Evolutionary conservation across 2,329 filamentous ascomycete species (phyloP), one percentile per base, ranked within the genome.

Genomic region (Aspergillus caelatus): DNA sequence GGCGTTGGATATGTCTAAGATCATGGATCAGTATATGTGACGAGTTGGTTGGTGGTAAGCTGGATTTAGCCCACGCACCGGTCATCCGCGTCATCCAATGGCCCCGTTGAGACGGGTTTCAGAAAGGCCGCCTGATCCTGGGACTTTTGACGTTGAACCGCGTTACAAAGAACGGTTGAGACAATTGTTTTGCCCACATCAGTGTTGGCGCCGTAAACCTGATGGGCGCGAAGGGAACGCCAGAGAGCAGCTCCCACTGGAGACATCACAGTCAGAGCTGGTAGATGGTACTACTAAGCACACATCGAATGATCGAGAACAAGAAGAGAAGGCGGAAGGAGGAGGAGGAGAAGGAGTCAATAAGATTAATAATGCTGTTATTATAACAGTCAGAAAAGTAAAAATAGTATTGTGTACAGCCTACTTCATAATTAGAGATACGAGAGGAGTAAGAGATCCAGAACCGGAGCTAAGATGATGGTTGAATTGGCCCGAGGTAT

Each of bases 131-230:
- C 84, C 23, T 65, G 61, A 19, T 79, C 77, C 53, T 85, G 83
- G 9, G 76, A 62, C 8, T 71, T 72, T 32, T 79, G 78, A 30
- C 78, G 81, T 43, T 78, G 80, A 4, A 88, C 84, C 10, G 89
- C 85, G 65, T 86, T 88, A 75, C 88, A 90, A 4, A 96, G 81
- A 14, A 93, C 78, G 0, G 91, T 93, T 2, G 90, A 89, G 62
- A 93, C 85, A 36, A 96, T 86, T 0, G 92, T 96, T 81, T 96
- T 96, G 67, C 92, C 92, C 30, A 95, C 91, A 68, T 91, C 88
- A 0, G 92, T 95, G 71, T 94, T 95, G 54, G 92, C 91, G 32
- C 92, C 92, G 71, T 91, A 96, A 43, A 96, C 82, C 77, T 95
- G 92, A 69, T 91, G 86, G 14, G 87, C 83, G 65, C 88, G 86